Conservation (phyloP, 2,329 filamentous ascomycete genomes). For the Bertia moriformis region DNA sequence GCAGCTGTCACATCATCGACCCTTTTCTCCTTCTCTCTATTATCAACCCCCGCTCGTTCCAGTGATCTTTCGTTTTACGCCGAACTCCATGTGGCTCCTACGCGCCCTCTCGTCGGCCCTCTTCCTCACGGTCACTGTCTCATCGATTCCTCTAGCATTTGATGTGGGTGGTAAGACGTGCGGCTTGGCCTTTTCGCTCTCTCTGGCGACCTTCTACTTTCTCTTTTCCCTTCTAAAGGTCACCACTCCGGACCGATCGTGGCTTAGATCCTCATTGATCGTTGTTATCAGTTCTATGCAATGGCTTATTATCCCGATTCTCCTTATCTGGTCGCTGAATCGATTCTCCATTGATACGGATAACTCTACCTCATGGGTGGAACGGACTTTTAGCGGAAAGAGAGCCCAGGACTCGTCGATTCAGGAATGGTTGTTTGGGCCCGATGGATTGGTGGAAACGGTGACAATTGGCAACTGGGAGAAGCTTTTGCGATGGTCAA, state of each 20-base stretch:
- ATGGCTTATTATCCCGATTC: conserved; percentile 49
- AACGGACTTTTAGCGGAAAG: conserved; percentile 19
- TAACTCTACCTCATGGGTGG: conserved; percentile 18
- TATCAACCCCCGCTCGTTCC: too few species aligned
- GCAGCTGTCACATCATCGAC: too few species aligned
- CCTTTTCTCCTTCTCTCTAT: too few species aligned
- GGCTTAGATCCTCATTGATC: conserved; percentile 41
- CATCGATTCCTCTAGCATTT: conserved; percentile 62
- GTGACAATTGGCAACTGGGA: conserved; percentile 55
- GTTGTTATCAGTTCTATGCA: conserved; percentile 42
- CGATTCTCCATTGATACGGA: conserved; percentile 56
- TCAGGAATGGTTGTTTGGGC: conserved; percentile 48
- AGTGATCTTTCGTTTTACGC: background rate
- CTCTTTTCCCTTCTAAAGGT: conserved; percentile 50
- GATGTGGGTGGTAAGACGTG: conserved; percentile 62
- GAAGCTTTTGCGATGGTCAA: conserved; percentile 53
- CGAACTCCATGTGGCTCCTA: conserved; percentile 24
- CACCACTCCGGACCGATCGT: conserved; percentile 45
- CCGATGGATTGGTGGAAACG: conserved; percentile 45
- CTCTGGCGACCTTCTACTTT: conserved; percentile 57
- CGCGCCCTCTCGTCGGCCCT: conserved; percentile 43
- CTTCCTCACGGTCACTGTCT: conserved; percentile 57
- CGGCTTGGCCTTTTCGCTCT: conserved; percentile 58
- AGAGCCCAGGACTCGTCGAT: conserved; percentile 30
- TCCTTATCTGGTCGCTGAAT: conserved; percentile 62